Conservation (phyloP, 257 asterid species). For the Thymus quinquecostatus region DNA sequence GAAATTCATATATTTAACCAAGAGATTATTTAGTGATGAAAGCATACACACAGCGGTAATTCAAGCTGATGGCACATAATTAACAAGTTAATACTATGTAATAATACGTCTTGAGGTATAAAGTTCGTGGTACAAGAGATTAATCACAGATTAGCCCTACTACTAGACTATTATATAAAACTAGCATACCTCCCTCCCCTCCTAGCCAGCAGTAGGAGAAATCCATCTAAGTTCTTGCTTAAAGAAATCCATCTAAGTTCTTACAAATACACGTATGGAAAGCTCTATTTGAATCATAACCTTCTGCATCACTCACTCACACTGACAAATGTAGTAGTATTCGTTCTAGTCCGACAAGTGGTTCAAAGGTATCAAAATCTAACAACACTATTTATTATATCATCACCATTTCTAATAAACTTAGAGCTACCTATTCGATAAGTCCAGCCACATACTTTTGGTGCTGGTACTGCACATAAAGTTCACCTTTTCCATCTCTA, state of each 20-base stretch:
- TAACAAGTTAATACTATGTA: neutral
- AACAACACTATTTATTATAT: neutral
- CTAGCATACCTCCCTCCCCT: neutral
- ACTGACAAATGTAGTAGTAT: neutral
- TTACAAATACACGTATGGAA: too few species aligned
- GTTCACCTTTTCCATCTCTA: too few species aligned
- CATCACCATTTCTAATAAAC: neutral
- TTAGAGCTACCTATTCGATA: too few species aligned
- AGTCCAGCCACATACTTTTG: too few species aligned
- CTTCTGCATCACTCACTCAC: neutral
- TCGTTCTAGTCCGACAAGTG: neutral
- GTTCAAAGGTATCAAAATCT: neutral
- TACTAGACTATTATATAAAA: neutral
- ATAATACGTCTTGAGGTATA: neutral
- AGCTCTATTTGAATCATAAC: neutral
- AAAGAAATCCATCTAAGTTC: neutral
- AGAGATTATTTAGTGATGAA: neutral
- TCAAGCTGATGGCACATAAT: neutral
- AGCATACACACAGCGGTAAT: neutral
- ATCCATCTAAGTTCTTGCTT: neutral
- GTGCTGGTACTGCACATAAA: too few species aligned
- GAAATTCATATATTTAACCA: neutral
- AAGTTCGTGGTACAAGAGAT: neutral
- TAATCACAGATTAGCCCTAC: neutral
- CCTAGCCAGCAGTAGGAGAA: neutral